These are phyloP conservation scores for Penicillium pulvis DNA, from an alignment of 495 filamentous ascomycete species.

Conservation along the genomic window DNA sequence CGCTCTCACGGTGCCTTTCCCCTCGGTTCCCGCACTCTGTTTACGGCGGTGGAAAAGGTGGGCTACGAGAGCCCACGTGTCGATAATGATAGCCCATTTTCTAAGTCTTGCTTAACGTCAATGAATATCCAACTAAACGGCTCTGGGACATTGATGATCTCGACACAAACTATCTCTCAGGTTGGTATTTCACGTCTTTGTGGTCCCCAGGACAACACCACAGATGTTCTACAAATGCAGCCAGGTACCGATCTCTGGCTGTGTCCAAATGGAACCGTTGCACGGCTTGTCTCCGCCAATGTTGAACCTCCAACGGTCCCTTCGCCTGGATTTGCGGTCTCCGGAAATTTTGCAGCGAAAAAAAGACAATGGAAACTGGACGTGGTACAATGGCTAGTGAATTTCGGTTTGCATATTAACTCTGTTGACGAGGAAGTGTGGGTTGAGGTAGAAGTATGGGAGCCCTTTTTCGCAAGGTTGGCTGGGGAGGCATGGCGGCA, in stretches of 20 bases:
- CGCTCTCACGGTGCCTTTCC: constrained; percentile 43
- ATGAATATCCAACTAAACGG: constrained; percentile 44
- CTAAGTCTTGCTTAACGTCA: constrained; percentile 37
- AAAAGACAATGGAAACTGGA: constrained; percentile 42
- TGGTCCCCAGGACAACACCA: constrained; percentile 23
- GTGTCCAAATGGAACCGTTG: constrained; percentile 51
- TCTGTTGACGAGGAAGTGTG: constrained; percentile 41
- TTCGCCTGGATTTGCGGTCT: constrained; percentile 24
- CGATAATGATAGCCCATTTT: constrained; percentile 32
- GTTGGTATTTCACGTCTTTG: constrained; percentile 39
- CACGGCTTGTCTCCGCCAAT: constrained; percentile 39
- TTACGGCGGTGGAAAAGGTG: constrained; percentile 38
- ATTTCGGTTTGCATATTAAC: constrained; percentile 41
- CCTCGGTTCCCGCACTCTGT: constrained; percentile 47
- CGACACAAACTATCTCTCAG: constrained; percentile 42
- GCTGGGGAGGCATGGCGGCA: constrained; percentile 41
- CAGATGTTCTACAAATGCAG: constrained; percentile 22
- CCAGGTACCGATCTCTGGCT: constrained; percentile 51
- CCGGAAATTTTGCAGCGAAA: constrained; percentile 19
- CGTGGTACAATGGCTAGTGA: constrained; percentile 43
- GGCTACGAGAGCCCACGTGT: constrained; percentile 35
- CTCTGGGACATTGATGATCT: constrained; percentile 41
- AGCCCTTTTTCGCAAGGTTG: constrained; percentile 47
- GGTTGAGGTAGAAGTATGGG: constrained; percentile 52
- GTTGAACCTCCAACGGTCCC: constrained; percentile 21